Conservation (phyloP, 352 stramenopile species). For the Plasmopara viticola region DNA sequence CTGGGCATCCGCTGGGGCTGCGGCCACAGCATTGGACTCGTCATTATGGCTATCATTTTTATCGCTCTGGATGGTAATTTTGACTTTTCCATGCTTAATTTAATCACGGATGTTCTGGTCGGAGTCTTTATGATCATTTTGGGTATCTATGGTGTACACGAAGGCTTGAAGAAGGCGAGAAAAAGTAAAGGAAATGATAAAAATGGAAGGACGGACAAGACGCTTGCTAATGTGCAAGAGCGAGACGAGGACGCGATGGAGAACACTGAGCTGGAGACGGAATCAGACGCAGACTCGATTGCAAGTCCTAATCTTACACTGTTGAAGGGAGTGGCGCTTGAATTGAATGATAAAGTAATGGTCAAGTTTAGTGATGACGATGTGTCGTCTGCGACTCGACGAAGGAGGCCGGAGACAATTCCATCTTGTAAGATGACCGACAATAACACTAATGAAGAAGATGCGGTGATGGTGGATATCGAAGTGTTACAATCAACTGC, state of each 20-base stretch:
- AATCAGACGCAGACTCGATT: constrained; percentile 31
- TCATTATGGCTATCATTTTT: constrained; percentile 64
- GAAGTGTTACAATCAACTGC: constrained; percentile 7
- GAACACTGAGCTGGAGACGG: constrained; percentile 35
- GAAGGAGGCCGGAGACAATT: constrained; percentile 14
- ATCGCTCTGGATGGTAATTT: constrained; percentile 53
- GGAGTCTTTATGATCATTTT: constrained; percentile 58
- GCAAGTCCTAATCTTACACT: constrained; percentile 15
- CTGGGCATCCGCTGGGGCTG: constrained; percentile 87
- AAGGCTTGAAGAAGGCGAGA: constrained; percentile 51
- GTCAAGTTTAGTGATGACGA: constrained; percentile 21
- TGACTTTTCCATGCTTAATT: constrained; percentile 48
- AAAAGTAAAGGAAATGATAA: constrained; percentile 7
- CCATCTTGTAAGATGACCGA: constrained; percentile 3
- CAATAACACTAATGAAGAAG: constrained; percentile 5
- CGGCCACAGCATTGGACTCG: constrained; percentile 78
- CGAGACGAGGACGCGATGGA: constrained; percentile 15
- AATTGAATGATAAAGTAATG: constrained; percentile 11
- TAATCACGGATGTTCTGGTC: constrained; percentile 57
- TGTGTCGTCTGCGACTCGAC: constrained; percentile 17
- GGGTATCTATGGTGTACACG: constrained; percentile 58
- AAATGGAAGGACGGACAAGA: not conserved
- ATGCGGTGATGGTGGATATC: constrained; percentile 15
- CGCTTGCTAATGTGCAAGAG: not conserved
- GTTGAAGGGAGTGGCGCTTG: constrained; percentile 7